phyloP scores from a whole-genome alignment of 2,329 filamentous ascomycete species.

The Colletotrichum spaethianum region DNA sequence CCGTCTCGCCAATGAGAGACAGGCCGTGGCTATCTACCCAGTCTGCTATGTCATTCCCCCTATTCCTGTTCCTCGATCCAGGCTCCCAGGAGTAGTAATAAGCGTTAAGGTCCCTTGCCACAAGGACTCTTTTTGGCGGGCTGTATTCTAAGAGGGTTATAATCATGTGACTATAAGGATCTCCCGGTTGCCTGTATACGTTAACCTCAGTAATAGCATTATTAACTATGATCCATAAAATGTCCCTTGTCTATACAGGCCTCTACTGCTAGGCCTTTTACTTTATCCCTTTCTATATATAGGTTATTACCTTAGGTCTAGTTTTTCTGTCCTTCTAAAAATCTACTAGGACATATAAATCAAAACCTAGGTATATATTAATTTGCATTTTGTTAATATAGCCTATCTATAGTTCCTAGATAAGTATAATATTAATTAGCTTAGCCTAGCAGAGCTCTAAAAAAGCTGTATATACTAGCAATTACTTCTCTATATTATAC shows the following conservation, averaged over 20 bases:
- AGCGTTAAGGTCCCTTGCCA: constrained; percentile 3
- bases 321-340: background rate
- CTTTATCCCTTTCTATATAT: constrained; percentile 1
- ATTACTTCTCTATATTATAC: constrained; percentile 8
- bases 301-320: constrained; percentile 7
- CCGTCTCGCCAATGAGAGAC: background rate
- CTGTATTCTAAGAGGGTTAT: background rate
- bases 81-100: background rate
- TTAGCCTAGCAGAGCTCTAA: constrained; percentile 16
- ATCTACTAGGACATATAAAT: background rate
- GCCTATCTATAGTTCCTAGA: constrained; percentile 15
- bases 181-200: background rate
- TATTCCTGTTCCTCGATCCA: background rate
- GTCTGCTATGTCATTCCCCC: background rate
- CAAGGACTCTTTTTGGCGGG: background rate
- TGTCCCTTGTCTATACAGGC: background rate
- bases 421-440: background rate
- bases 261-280: constrained; percentile 2
- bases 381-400: constrained; percentile 12
- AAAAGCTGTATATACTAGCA: constrained; percentile 1
- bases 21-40: background rate
- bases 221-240: constrained; percentile 2
- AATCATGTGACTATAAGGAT: background rate
- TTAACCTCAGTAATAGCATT: constrained; percentile 1
- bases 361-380: constrained; percentile 4